A percentile compares a stretch with the other conserved stretches of the same genome.
phyloP scores from a whole-genome alignment of 1,284 basidiomycete genomes.

The Pseudozyma thailandica region DNA sequence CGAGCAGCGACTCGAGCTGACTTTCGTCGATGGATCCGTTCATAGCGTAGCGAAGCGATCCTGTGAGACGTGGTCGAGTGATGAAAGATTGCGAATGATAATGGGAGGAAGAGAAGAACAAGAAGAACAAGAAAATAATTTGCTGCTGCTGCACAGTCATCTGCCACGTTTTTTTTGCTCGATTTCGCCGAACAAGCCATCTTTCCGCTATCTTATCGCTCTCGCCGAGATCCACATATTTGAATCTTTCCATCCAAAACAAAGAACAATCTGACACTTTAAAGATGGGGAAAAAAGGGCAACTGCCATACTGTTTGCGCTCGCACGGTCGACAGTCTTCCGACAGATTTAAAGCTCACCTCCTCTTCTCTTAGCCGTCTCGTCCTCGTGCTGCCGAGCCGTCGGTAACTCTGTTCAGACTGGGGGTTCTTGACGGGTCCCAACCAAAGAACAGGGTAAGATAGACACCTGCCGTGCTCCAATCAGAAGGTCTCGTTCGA shows the following conservation, averaged over 20 bases:
- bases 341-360: slow-evolving; percentile 31
- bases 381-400: slow-evolving; percentile 9
- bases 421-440: too few species aligned
- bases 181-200: too few species aligned
- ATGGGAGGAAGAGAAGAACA: not conserved
- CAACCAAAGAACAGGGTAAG: slow-evolving; percentile 3
- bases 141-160: slow-evolving; percentile 1
- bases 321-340: slow-evolving; percentile 39
- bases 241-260: not conserved
- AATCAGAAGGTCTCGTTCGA: slow-evolving; percentile 15
- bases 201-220: slow-evolving; percentile 31
- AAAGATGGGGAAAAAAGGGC: not conserved
- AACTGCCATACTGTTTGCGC: too few species aligned
- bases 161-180: not conserved
- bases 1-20: slow-evolving; percentile 34
- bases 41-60: too few species aligned
- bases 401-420: slow-evolving; percentile 25
- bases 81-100: not conserved
- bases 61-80: too few species aligned
- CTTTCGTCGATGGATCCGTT: slow-evolving; percentile 24
- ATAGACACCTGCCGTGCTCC: slow-evolving; percentile 11
- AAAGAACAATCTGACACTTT: slow-evolving; percentile 22
- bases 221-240: not conserved
- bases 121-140: slow-evolving; percentile 1
- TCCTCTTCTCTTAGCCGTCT: too few species aligned